Base-by-base conservation (phyloP, 2,329 filamentous ascomycete genomes). In the Aureobasidium uvarum region DNA sequence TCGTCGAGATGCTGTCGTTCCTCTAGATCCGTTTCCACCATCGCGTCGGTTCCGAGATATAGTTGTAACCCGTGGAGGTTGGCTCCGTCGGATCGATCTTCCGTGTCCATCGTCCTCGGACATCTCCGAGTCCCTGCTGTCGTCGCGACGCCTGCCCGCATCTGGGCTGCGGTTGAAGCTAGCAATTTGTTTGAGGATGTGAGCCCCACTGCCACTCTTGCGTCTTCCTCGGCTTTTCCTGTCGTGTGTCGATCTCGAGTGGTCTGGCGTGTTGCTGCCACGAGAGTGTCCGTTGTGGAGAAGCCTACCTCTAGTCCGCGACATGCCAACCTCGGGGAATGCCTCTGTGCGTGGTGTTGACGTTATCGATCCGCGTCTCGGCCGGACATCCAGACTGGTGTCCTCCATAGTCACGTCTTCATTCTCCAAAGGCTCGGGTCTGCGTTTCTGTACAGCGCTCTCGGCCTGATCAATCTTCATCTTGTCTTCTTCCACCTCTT, bases 321-420 rank as follows among this genome's bases (percentile, higher is more conserved):
- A 73, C 76, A 80, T 77, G 7, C 76, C 74, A 10, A 76, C 72
- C 2, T 70, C 69, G 0, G 78, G 77, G 59, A 81, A 81, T 5
- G 74, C 71, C 1, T 79, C 75, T 2, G 74, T 75, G 36, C 81
- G 73, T 5, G 81, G 81, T 14, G 81, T 84, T 5, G 77, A 77
- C 10, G 77, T 80, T 67, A 83, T 83, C 5, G 79, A 81, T 5
- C 74, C 72, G 41, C 79, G 75, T 18, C 79, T 78, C 72, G 25
- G 33, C 69, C 71, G 28, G 71, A 73, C 18, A 54, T 62, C 50
- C 51, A 51, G 56, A 66, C 45, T 66, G 62, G 66, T 36, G 64
- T 72, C 66, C 52, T 75, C 67, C 66, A 73, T 67, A 23, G 72
- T 82, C 6, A 75, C 67, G 50, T 85, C 81, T 62, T 88, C 84